Evolutionary conservation across 1,284 basidiomycete genomes (phyloP).

Genomic region (Sutorius eximius): DNA sequence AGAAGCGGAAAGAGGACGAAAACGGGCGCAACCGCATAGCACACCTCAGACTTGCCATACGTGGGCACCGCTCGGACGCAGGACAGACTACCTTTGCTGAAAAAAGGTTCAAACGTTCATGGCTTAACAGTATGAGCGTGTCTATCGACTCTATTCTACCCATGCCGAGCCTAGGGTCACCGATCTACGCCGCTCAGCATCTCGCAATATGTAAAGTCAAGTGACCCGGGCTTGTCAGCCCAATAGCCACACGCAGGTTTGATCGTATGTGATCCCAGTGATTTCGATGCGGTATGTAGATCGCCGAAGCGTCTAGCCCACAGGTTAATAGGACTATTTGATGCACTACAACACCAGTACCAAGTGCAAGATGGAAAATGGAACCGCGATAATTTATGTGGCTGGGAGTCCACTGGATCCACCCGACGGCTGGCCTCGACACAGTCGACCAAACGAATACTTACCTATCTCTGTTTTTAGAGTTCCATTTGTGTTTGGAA

Average conservation of each 20-base stretch:
- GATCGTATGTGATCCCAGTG: background rate
- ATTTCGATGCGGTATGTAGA: background rate
- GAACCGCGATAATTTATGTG: slow-evolving; percentile 1
- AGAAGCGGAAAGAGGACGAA: too few species aligned
- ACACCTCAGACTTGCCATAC: too few species aligned
- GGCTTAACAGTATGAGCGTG: too few species aligned
- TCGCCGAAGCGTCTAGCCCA: background rate
- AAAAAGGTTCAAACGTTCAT: too few species aligned
- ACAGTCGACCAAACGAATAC: background rate
- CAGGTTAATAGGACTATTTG: background rate
- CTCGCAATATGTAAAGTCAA: background rate
- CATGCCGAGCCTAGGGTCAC: background rate
- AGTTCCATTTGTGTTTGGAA: slow-evolving; percentile 8
- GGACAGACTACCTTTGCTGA: too few species aligned
- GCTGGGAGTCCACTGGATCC: background rate
- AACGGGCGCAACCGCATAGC: too few species aligned
- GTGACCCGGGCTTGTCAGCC: background rate
- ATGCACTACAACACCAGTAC: background rate
- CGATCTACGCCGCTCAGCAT: background rate
- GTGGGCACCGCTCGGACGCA: too few species aligned
- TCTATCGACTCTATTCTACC: background rate
- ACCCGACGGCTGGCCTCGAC: background rate
- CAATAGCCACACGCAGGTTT: background rate
- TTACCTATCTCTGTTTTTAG: slow-evolving; percentile 6
- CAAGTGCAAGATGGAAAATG: background rate